Evolutionary conservation across 2,329 filamentous ascomycete genomes (phyloP).

Genomic region (Clathrospora elynae): DNA sequence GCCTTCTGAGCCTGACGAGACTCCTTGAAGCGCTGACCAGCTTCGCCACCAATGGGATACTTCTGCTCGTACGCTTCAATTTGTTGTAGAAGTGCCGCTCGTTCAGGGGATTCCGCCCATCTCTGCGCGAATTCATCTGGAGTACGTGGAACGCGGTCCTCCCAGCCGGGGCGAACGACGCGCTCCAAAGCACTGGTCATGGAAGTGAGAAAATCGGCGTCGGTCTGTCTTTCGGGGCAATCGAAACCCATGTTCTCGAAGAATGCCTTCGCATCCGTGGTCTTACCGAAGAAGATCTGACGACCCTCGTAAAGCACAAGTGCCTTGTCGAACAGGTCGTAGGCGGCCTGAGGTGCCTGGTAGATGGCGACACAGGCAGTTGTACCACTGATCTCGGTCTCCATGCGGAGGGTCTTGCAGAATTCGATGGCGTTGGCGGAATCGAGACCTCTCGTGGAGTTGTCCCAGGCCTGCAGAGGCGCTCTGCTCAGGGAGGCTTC

Average conservation of each 20-base stretch:
- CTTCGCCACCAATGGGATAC: slow-evolving; percentile 53
- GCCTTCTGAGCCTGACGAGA: slow-evolving; percentile 56
- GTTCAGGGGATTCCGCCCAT: slow-evolving; percentile 61
- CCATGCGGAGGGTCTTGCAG: slow-evolving; percentile 69
- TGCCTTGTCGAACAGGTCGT: slow-evolving; percentile 73
- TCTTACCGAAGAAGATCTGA: slow-evolving; percentile 72
- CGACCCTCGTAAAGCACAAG: slow-evolving; percentile 70
- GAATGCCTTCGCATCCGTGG: slow-evolving; percentile 67
- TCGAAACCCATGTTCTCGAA: slow-evolving; percentile 74
- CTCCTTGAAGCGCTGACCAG: slow-evolving; percentile 52
- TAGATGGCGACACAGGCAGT: slow-evolving; percentile 76
- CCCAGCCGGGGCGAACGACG: slow-evolving; percentile 52
- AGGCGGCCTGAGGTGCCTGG: slow-evolving; percentile 70
- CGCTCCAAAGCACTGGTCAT: slow-evolving; percentile 63
- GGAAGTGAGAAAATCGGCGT: slow-evolving; percentile 77
- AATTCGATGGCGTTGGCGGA: slow-evolving; percentile 78
- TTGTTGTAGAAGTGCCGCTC: slow-evolving; percentile 50
- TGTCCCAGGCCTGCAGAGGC: slow-evolving; percentile 75
- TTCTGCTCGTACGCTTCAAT: slow-evolving; percentile 55
- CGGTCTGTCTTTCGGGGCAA: slow-evolving; percentile 73
- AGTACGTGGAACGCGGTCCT: slow-evolving; percentile 54
- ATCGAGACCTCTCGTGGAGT: slow-evolving; percentile 75
- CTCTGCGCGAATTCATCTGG: slow-evolving; percentile 57
- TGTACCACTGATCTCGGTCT: slow-evolving; percentile 68
- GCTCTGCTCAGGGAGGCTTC: slow-evolving; percentile 73